Base-by-base conservation (phyloP, 2,329 filamentous ascomycete genomes). In the Calycina herbarum region DNA sequence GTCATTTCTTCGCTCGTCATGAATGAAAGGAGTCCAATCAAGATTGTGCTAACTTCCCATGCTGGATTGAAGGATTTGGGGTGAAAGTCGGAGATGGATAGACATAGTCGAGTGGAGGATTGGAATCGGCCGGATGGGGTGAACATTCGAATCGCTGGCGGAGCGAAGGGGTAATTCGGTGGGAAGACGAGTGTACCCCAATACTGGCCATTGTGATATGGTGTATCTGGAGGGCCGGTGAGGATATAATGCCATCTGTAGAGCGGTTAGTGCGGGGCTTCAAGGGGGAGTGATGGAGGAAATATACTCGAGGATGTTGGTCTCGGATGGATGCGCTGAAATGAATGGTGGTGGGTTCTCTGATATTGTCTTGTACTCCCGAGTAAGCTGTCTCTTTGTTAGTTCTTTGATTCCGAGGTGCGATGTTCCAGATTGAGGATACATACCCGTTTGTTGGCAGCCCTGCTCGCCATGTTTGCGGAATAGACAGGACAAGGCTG, bases 1-100 rank as follows among this genome's bases (percentile, higher is more conserved):
- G 95, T 99, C 91, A 98, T 97, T 81, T 99, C 95, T 76, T 99
- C 94, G 70, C 92, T 93, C 2, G 94, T 98, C 95, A 99, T 99
- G 79, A 99, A 99, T 48, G 91, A 96, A 68, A 98, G 82, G 33
- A 99, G 85, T 10, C 95, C 95, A 64, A 96, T 96, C 17, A 99
- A 82, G 70, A 99, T 99, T 0, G 95, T 99, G 63, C 91, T 94
- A 7, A 99, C 95, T 76, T 97, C 94, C 95, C 95, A 99, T 0
- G 95, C 94, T 1, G 95, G 95, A 77, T 99, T 99, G 83, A 98
- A 99, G 33, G 91, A 94, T 78, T 96, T 96, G 3, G 95, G 95
- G 77, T 99, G 95, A 80, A 98, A 99, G 77, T 99, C 95, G 73
- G 90, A 94, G 74, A 99, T 99, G 76, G 92, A 96, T 59, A 99